Percentiles rank a stretch among this genome's conserved stretches.
Evolutionary conservation across 148 eudicot genomes (phyloP).

Genomic region (Heliamphora exappendiculata): DNA sequence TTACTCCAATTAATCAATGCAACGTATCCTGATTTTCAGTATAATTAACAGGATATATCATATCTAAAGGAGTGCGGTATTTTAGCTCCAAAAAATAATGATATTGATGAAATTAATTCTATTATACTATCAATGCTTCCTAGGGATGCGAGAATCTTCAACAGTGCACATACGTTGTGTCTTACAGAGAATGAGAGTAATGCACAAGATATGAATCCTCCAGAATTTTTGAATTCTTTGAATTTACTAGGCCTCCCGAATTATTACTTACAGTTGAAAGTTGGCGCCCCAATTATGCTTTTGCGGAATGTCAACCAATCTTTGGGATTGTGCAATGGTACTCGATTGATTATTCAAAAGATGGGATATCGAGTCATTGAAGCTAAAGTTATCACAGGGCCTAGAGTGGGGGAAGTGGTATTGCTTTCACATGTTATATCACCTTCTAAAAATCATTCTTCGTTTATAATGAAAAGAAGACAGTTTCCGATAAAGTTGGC

Average conservation of each 20-base stretch:
- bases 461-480: conserved; percentile 6
- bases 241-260: no score
- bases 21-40: background rate
- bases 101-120: background rate
- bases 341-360: background rate
- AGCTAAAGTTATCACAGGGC: background rate
- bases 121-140: background rate
- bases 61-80: background rate
- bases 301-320: background rate
- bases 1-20: no score
- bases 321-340: background rate
- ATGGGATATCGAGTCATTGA: background rate
- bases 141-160: background rate
- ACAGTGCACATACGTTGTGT: background rate
- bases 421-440: background rate
- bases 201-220: no score
- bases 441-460: background rate
- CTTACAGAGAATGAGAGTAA: no score
- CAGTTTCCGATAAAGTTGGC: conserved; percentile 13
- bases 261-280: background rate
- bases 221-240: no score
- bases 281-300: background rate
- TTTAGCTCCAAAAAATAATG: background rate
- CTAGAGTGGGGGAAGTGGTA: background rate
- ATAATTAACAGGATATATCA: background rate